Percentiles rank a stretch among this genome's conserved stretches.
Evolutionary conservation across 2,329 filamentous ascomycete genomes (phyloP).

Genomic region (Alternaria alternata): DNA sequence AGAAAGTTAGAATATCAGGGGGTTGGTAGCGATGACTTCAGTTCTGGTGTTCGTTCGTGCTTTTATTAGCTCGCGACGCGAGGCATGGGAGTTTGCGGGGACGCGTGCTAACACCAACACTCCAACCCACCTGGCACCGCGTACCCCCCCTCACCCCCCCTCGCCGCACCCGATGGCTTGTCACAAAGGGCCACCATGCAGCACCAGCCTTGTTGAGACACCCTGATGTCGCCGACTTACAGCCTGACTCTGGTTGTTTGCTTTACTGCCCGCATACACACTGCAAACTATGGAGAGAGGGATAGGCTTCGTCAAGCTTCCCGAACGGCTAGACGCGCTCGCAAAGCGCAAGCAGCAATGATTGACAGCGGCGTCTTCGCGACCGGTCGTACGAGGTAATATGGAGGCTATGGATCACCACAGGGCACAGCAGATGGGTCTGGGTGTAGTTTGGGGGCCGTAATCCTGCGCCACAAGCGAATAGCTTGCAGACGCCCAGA

Average conservation of each 20-base stretch:
- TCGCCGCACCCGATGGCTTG: constrained; percentile 4
- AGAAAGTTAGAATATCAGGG: neutral
- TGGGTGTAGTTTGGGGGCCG: constrained; percentile 17
- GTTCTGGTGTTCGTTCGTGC: neutral
- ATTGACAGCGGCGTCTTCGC: neutral
- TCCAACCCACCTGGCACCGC: neutral
- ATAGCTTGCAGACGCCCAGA: constrained; percentile 15
- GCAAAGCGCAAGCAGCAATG: constrained; percentile 5
- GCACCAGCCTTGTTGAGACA: constrained; percentile 1
- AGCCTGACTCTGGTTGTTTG: constrained; percentile 7
- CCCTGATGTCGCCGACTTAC: neutral
- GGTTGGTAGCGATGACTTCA: neutral
- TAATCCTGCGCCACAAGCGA: constrained; percentile 15
- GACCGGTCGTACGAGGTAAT: neutral
- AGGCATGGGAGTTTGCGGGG: constrained; percentile 1
- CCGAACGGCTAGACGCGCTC: constrained; percentile 1
- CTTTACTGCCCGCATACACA: neutral
- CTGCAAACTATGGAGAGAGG: constrained; percentile 3
- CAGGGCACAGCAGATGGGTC: constrained; percentile 4
- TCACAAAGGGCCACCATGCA: constrained; percentile 7
- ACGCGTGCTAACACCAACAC: constrained; percentile 2
- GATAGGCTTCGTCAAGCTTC: neutral
- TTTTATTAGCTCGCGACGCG: constrained; percentile 1
- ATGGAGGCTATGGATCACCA: neutral
- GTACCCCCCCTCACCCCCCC: neutral